Conservation (phyloP, 2,329 filamentous ascomycete genomes). For the Ceratocystis variospora region DNA sequence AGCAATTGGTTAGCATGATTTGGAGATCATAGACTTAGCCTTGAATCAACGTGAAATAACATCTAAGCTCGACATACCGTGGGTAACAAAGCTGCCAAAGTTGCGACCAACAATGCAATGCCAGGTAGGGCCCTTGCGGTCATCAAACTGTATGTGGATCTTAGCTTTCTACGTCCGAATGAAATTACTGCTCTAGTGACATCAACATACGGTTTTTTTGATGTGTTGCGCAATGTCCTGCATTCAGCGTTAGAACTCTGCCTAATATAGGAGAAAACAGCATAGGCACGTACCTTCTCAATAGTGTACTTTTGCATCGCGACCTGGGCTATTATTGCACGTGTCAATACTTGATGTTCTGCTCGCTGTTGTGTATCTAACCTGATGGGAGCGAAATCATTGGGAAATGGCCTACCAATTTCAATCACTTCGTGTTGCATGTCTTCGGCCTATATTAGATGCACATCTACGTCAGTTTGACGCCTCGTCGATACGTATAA, state of each 20-base stretch:
- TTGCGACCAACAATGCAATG: constrained; percentile 98
- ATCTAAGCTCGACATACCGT: constrained; percentile 48
- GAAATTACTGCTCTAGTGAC: neutral
- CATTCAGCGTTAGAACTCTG: neutral
- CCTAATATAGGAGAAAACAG: neutral
- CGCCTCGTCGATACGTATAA: neutral
- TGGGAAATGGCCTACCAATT: constrained; percentile 55
- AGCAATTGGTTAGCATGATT: neutral
- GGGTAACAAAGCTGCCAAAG: constrained; percentile 97
- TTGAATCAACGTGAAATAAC: neutral
- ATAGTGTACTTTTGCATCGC: constrained; percentile 50
- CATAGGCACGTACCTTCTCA: constrained; percentile 37
- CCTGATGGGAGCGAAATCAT: too few species aligned
- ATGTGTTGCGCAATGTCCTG: constrained; percentile 93
- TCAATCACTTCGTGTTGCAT: constrained; percentile 95
- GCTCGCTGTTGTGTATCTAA: neutral
- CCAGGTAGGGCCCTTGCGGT: constrained; percentile 94
- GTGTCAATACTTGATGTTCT: constrained; percentile 18
- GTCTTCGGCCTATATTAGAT: constrained; percentile 60
- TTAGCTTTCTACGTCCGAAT: neutral
- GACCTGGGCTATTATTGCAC: constrained; percentile 38
- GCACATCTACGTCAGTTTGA: neutral
- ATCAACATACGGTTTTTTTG: constrained; percentile 63
- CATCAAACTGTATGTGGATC: constrained; percentile 58
- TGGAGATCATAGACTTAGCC: neutral